Conservation (phyloP, 345 rosid genomes). For the Ricinus communis region DNA sequence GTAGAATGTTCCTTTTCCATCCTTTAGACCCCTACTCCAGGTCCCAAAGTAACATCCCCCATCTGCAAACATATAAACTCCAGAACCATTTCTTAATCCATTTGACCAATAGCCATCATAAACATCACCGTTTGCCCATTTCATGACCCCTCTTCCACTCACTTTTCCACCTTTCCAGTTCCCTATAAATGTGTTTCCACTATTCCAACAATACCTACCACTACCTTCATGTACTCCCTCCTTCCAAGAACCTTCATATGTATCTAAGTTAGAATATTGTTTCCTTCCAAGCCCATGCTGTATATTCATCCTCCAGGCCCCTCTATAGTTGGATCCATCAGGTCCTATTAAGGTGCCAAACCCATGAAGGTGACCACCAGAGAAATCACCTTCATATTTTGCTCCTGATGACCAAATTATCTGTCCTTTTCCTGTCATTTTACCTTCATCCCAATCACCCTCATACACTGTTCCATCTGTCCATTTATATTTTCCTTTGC, state of each 20-base stretch:
- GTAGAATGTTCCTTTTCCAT: slow-evolving; percentile 85
- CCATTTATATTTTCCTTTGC: slow-evolving; percentile 82
- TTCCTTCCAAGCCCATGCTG: slow-evolving; percentile 82
- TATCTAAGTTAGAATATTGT: slow-evolving; percentile 61
- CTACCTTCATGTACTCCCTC: slow-evolving; percentile 86
- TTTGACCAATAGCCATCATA: slow-evolving; percentile 81
- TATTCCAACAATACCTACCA: slow-evolving; percentile 78
- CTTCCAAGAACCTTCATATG: slow-evolving; percentile 86
- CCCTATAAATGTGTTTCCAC: slow-evolving; percentile 75
- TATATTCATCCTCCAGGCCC: slow-evolving; percentile 86
- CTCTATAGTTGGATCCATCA: slow-evolving; percentile 62
- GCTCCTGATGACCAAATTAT: slow-evolving; percentile 74
- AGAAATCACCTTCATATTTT: slow-evolving; percentile 78
- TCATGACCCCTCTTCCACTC: slow-evolving; percentile 88
- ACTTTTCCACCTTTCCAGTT: slow-evolving; percentile 78
- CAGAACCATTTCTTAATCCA: slow-evolving; percentile 77
- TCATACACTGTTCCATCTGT: slow-evolving; percentile 63
- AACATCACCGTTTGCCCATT: slow-evolving; percentile 81
- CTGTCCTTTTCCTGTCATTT: slow-evolving; percentile 78
- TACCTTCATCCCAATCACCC: slow-evolving; percentile 86
- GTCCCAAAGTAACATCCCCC: slow-evolving; percentile 81
- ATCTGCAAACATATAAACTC: slow-evolving; percentile 73
- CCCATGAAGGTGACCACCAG: slow-evolving; percentile 89
- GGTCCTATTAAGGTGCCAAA: slow-evolving; percentile 56
- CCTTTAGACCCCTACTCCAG: slow-evolving; percentile 77